Evolutionary conservation across 495 filamentous ascomycete species (phyloP).

Genomic region (Penicillium diatomitis): DNA sequence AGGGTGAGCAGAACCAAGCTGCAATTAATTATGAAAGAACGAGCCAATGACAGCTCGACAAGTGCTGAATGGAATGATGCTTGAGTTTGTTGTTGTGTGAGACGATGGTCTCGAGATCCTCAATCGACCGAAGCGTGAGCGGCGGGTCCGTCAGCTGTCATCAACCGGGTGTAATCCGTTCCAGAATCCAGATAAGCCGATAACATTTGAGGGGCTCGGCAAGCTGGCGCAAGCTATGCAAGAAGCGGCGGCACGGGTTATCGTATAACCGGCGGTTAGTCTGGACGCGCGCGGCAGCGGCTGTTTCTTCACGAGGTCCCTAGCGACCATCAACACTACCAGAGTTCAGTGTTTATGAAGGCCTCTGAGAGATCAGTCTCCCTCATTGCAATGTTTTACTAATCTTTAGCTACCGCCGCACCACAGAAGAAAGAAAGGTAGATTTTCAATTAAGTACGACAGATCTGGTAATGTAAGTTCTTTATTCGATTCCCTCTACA

Average conservation of each 20-base stretch:
- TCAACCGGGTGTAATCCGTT: no score
- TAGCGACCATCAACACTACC: conserved; percentile 14
- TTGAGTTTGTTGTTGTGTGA: no score
- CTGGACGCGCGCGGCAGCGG: conserved; percentile 7
- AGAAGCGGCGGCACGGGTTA: conserved; percentile 13
- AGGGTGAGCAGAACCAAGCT: no score
- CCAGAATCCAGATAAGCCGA: conserved; percentile 1
- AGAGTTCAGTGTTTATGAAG: conserved; percentile 5
- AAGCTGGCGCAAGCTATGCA: not conserved
- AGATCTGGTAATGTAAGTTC: conserved; percentile 4
- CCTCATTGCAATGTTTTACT: not conserved
- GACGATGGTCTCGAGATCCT: no score
- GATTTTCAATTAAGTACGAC: no score
- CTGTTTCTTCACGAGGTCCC: conserved; percentile 9
- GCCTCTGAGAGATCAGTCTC: conserved; percentile 1
- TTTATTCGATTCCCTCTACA: no score
- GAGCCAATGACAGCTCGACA: conserved; percentile 2
- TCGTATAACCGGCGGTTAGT: conserved; percentile 11
- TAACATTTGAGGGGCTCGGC: conserved; percentile 18
- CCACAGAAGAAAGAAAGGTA: no score
- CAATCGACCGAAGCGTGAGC: no score
- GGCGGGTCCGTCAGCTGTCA: no score
- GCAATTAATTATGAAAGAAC: no score
- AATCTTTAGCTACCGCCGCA: not conserved
- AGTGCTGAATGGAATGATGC: no score